These are phyloP conservation scores for Pachyrhizus erosus DNA, from an alignment of 306 rosid species.

Conservation along the genomic window DNA sequence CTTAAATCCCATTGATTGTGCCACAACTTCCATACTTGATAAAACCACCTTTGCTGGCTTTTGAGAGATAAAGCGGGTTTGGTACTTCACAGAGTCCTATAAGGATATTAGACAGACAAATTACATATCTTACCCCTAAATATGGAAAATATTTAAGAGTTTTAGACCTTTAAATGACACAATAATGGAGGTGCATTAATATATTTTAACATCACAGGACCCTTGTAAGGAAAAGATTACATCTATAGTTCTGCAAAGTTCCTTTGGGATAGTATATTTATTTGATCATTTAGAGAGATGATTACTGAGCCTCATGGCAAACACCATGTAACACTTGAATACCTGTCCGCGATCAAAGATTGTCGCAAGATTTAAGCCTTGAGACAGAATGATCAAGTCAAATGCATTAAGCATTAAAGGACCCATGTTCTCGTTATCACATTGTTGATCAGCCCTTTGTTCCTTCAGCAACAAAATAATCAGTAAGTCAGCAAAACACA, in stretches of 20 bases:
- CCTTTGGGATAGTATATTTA: not conserved
- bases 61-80: constrained; percentile 83
- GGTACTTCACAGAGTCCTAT: constrained; percentile 72
- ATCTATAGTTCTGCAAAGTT: constrained; percentile 27
- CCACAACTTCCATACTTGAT: constrained; percentile 93
- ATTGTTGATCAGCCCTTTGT: constrained; percentile 53
- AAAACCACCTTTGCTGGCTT: constrained; percentile 90
- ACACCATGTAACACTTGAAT: constrained; percentile 28
- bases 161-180: constrained; percentile 19
- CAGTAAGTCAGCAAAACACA: constrained; percentile 30
- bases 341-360: constrained; percentile 85
- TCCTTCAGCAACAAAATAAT: constrained; percentile 55
- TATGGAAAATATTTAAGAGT: constrained; percentile 26
- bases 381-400: constrained; percentile 84
- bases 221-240: constrained; percentile 1
- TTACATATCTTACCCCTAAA: not conserved
- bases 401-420: constrained; percentile 89
- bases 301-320: not conserved
- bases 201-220: not conserved
- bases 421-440: constrained; percentile 65
- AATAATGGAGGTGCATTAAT: not conserved
- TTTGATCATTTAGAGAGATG: not conserved
- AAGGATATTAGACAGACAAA: constrained; percentile 20
- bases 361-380: constrained; percentile 88
- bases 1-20: constrained; percentile 93